Percentiles rank a stretch among this genome's conserved stretches.
Evolutionary conservation across 306 rosid genomes (phyloP).

Genomic region (Rubus parviflorus): DNA sequence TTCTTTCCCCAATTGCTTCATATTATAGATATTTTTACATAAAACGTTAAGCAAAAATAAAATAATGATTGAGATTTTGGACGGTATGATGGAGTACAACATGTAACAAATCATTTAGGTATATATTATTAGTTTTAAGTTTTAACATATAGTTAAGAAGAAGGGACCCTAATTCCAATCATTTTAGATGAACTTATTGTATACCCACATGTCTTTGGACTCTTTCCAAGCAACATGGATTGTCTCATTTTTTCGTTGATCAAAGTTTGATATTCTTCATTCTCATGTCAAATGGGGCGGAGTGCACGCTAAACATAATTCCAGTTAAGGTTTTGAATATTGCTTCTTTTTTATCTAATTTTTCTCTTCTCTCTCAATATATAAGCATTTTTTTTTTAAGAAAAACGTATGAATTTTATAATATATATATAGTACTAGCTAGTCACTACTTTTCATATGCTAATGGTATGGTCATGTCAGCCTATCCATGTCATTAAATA

Average conservation of each 20-base stretch:
- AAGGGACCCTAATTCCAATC: neutral
- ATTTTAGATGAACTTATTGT: neutral
- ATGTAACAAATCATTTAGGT: neutral
- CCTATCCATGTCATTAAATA: neutral
- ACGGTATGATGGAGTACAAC: neutral
- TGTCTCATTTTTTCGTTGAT: neutral
- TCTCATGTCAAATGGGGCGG: neutral
- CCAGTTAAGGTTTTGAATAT: neutral
- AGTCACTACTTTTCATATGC: neutral
- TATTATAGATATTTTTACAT: neutral
- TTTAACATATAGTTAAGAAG: neutral
- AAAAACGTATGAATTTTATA: neutral
- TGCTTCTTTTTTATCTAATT: neutral
- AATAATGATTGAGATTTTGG: neutral
- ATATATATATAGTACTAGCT: neutral
- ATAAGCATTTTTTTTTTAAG: neutral
- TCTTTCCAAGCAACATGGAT: neutral
- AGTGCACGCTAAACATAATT: neutral
- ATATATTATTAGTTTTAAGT: neutral
- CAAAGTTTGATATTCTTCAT: neutral
- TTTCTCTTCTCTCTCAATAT: neutral
- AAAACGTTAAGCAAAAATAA: neutral
- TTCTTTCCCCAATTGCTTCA: neutral
- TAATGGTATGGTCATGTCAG: neutral
- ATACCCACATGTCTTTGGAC: neutral